These are phyloP conservation scores for Alternaria tenuissima DNA, from an alignment of 2,329 filamentous ascomycete genomes.

Conservation along the genomic window DNA sequence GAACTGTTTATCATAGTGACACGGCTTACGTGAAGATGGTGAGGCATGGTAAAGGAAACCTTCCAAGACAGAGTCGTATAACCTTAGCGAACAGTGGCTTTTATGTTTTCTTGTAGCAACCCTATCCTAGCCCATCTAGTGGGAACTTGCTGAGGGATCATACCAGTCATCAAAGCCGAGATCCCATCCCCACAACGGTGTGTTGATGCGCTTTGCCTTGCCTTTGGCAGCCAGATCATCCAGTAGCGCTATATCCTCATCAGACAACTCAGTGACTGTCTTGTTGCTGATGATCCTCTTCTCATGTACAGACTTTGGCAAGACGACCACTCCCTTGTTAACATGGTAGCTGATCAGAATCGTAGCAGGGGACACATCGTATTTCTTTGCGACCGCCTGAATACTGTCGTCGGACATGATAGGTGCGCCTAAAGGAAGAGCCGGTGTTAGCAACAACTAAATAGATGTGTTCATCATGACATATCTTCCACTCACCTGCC, in stretches of 20 bases:
- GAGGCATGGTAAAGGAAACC: too few species aligned
- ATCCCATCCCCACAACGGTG: slow-evolving; percentile 18
- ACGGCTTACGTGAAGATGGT: too few species aligned
- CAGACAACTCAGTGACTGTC: slow-evolving; percentile 70
- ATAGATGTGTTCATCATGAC: too few species aligned
- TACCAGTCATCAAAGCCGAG: slow-evolving; percentile 23
- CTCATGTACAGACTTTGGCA: slow-evolving; percentile 16
- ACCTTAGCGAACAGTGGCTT: too few species aligned
- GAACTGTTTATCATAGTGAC: too few species aligned
- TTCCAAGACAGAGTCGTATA: too few species aligned
- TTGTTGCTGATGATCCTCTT: slow-evolving; percentile 17
- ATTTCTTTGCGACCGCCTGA: slow-evolving; percentile 69
- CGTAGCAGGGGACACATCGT: slow-evolving; percentile 73
- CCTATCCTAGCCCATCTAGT: too few species aligned
- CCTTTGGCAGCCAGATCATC: slow-evolving; percentile 10
- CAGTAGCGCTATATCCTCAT: slow-evolving; percentile 62
- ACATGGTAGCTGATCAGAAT: slow-evolving; percentile 85
- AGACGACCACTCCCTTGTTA: slow-evolving; percentile 57
- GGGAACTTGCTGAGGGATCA: background rate
- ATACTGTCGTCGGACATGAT: background rate
- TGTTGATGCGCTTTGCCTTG: slow-evolving; percentile 17
- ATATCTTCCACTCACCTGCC: too few species aligned
- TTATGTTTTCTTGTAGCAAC: too few species aligned
- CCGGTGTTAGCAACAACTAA: too few species aligned
- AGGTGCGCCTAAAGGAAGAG: too few species aligned